Evolutionary conservation across 345 rosid species (phyloP).

Genomic region (Salix koriyanagi): DNA sequence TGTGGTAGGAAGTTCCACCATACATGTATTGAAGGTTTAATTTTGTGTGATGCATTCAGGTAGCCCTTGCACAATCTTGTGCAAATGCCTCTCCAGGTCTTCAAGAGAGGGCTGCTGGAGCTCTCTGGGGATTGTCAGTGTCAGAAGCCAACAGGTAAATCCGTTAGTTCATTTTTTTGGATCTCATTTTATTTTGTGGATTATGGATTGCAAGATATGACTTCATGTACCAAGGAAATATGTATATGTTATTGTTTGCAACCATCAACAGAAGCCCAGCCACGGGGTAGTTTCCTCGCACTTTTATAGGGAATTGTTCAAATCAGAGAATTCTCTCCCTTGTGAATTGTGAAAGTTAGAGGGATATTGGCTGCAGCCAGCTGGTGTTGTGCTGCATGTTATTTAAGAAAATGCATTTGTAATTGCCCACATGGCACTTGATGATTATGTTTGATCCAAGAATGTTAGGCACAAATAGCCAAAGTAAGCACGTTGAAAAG

Average conservation of each 20-base stretch:
- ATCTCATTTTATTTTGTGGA: neutral
- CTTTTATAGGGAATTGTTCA: neutral
- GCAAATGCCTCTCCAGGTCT: constrained; percentile 31
- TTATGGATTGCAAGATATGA: neutral
- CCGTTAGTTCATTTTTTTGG: neutral
- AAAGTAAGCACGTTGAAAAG: neutral
- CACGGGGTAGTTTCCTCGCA: neutral
- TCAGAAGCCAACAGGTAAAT: constrained; percentile 34
- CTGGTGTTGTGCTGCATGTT: neutral
- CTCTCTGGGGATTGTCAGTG: constrained; percentile 40
- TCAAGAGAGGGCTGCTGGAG: constrained; percentile 45
- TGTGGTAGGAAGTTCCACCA: constrained; percentile 6
- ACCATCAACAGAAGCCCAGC: neutral
- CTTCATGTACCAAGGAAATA: neutral
- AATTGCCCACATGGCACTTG: neutral
- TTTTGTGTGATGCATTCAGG: constrained; percentile 18
- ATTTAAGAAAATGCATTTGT: neutral
- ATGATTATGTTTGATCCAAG: neutral
- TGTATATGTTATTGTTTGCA: neutral
- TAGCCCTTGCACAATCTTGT: constrained; percentile 36
- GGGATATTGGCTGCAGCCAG: neutral
- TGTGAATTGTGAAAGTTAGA: neutral
- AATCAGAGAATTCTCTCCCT: neutral
- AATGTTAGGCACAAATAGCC: neutral
- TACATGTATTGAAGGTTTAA: constrained; percentile 11